These are phyloP conservation scores for Exophiala bonariae DNA, from an alignment of 2,329 filamentous ascomycete species.

Conservation along the genomic window DNA sequence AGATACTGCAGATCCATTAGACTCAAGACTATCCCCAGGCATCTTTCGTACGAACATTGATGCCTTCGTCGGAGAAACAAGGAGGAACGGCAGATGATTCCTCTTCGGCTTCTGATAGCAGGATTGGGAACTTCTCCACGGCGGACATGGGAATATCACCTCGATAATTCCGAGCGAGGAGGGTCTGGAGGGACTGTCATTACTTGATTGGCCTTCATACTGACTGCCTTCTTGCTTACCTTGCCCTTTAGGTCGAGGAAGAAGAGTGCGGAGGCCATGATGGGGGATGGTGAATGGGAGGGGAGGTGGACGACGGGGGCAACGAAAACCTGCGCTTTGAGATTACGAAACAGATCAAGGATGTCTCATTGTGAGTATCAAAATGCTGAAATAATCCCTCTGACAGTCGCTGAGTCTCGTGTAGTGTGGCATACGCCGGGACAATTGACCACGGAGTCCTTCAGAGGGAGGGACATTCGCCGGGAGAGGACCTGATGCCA, in stretches of 20 bases:
- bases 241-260: conserved; percentile 99
- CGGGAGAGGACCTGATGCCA: no score
- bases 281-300: conserved; percentile 29
- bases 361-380: not conserved
- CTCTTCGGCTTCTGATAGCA: conserved; percentile 97
- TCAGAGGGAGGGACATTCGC: no score
- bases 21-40: not conserved
- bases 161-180: conserved; percentile 95
- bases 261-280: conserved; percentile 96
- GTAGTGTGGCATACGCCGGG: no score
- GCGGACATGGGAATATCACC: conserved; percentile 99
- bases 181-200: conserved; percentile 64
- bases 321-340: not conserved
- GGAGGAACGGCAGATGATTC: conserved; percentile 96
- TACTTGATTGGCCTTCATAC: conserved; percentile 3
- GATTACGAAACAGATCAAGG: not conserved
- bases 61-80: conserved; percentile 97
- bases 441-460: no score
- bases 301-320: not conserved
- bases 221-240: conserved; percentile 50
- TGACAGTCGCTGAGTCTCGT: no score
- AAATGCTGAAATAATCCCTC: no score
- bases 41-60: conserved; percentile 69
- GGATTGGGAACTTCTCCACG: conserved; percentile 94
- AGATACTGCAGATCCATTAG: conserved; percentile 67